These are phyloP conservation scores for Aspergillus nidulans DNA, from an alignment of 495 filamentous ascomycete genomes.

Conservation along the genomic window DNA sequence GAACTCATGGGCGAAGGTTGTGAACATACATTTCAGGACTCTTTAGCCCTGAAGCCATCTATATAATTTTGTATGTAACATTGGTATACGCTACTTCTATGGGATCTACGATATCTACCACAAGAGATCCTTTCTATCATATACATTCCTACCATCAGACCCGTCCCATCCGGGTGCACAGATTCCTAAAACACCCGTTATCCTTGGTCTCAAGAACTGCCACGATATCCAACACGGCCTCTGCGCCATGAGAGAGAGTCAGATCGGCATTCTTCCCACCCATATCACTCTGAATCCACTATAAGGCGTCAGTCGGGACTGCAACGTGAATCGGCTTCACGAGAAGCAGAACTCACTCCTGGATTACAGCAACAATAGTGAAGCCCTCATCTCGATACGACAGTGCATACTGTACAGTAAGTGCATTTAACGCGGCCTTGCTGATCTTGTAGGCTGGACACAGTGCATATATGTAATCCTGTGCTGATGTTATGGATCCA, in stretches of 20 bases:
- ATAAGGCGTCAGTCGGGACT: neutral
- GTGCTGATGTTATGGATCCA: conserved; percentile 28
- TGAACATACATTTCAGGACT: too few species aligned
- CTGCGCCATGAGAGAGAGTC: conserved; percentile 30
- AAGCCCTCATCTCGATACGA: conserved; percentile 33
- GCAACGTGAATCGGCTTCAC: neutral
- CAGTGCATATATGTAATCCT: conserved; percentile 17
- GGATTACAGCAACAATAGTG: conserved; percentile 36
- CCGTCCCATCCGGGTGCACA: conserved; percentile 23
- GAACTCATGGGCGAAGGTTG: too few species aligned
- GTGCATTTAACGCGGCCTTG: conserved; percentile 42
- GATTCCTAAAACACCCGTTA: conserved; percentile 40
- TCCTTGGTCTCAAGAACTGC: conserved; percentile 18
- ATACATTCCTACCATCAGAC: conserved; percentile 24
- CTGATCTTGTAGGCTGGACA: conserved; percentile 44
- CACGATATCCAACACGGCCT: conserved; percentile 31
- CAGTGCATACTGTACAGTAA: conserved; percentile 41
- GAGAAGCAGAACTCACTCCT: conserved; percentile 27
- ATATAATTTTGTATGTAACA: neutral
- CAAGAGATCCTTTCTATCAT: conserved; percentile 24
- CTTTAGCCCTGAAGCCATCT: too few species aligned
- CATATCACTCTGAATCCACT: conserved; percentile 45
- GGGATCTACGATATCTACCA: conserved; percentile 8
- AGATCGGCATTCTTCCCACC: conserved; percentile 38
- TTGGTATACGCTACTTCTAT: neutral